Evolutionary conservation across 192 early-diverging fungal species (phyloP), one percentile per base, ranked within the genome.

Genomic region (Coemansia aciculifera): DNA sequence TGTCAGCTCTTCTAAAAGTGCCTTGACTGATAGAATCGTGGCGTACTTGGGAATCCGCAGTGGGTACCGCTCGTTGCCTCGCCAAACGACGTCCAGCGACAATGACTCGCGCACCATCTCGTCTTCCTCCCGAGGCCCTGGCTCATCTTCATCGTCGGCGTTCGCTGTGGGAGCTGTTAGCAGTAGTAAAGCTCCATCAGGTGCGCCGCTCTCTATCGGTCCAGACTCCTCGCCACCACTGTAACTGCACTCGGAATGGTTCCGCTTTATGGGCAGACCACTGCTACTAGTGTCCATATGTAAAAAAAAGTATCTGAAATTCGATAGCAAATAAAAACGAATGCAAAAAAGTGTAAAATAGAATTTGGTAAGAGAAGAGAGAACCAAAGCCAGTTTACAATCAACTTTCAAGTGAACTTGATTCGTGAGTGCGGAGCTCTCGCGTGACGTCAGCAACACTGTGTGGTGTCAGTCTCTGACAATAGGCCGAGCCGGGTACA

Each of bases 1-100:
- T 0, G 91, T 93, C 44, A 89, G 67, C 48, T 87, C 89, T 49
- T 85, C 84, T 21, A 89, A 52, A 56, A 83, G 71, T 31, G 57
- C 61, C 57, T 81, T 81, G 10, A 81, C 65, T 15, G 79, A 81
- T 4, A 73, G 52, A 11, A 81, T 65, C 10, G 79, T 81, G 10
- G 79, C 74, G 61, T 81, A 71, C 32, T 76, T 72, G 6, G 79
- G 59, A 3, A 81, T 72, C 24, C 62, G 59, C 34, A 81, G 67
- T 31, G 57, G 40, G 62, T 81, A 76, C 29, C 31, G 69, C 52
- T 70, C 64, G 63, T 43, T 69, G 40, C 74, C 71, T 34, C 69
- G 64, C 79, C 79, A 81, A 2, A 72, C 56, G 15, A 81, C 64
- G 11, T 64, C 68, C 1, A 81, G 40, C 10, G 68, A 64, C 3